Evolutionary conservation across 345 rosid species (phyloP).

Genomic region (Rhodamnia rubescens): DNA sequence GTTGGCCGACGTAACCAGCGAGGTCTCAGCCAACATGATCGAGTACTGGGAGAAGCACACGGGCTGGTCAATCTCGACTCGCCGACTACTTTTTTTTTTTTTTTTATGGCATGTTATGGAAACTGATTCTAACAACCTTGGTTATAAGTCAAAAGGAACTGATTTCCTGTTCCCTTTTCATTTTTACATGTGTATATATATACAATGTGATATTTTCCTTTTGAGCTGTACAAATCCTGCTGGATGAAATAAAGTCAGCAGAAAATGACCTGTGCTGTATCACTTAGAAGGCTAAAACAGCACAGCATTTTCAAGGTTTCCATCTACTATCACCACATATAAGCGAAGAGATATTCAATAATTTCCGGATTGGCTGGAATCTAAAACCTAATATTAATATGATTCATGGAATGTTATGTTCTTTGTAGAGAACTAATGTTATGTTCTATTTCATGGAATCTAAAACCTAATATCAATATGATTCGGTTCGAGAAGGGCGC

Average conservation of each 20-base stretch:
- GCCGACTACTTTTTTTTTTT: fast-evolving
- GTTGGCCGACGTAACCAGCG: neutral
- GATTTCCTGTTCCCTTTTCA: neutral
- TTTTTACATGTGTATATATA: neutral
- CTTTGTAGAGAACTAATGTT: too few species aligned
- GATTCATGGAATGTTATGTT: too few species aligned
- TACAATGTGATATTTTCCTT: neutral
- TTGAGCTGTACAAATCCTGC: neutral
- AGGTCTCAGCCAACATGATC: neutral
- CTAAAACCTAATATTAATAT: too few species aligned
- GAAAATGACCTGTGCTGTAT: neutral
- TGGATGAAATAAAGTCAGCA: neutral
- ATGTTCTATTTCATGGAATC: too few species aligned
- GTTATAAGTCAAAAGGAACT: neutral
- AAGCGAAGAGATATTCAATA: neutral
- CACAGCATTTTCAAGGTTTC: neutral
- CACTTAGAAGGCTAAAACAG: neutral
- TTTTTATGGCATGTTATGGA: neutral
- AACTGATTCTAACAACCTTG: neutral
- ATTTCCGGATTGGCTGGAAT: too few species aligned
- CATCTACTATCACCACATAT: neutral
- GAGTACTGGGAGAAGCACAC: neutral
- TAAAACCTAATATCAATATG: too few species aligned
- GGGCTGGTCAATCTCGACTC: neutral
- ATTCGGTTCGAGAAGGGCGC: too few species aligned